Percentiles rank a stretch among this genome's conserved stretches.
Conservation (phyloP, 2,329 filamentous ascomycete species). For the Sporothrix globosa region DNA sequence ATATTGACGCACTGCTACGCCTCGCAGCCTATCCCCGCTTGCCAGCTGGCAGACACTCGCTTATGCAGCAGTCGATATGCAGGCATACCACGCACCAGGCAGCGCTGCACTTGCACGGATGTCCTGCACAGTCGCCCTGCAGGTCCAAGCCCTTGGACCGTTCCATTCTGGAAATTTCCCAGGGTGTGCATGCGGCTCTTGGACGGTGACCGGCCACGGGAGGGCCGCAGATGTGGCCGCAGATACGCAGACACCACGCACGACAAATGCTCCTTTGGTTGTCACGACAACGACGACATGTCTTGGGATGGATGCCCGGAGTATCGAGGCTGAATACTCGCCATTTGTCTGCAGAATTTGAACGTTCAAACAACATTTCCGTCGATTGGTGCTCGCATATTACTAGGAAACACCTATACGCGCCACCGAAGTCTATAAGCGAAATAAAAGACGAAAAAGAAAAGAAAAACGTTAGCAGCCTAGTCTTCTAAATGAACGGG, state of each 20-base stretch:
- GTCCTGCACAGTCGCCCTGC: background rate
- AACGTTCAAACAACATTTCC: background rate
- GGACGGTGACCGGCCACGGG: background rate
- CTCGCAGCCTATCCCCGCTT: constrained; percentile 26
- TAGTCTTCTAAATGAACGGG: background rate
- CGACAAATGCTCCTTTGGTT: constrained; percentile 13
- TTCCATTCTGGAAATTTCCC: background rate
- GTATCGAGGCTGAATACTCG: background rate
- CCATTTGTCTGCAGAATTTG: background rate
- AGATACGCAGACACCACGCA: constrained; percentile 9
- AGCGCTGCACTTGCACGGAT: constrained; percentile 13
- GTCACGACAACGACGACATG: constrained; percentile 30
- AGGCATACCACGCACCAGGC: background rate
- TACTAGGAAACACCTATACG: no score
- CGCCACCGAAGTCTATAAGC: no score
- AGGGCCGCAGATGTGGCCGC: constrained; percentile 33
- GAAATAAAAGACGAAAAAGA: no score
- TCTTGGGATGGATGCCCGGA: background rate
- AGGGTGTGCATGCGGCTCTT: constrained; percentile 13
- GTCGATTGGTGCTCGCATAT: background rate
- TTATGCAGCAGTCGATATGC: constrained; percentile 20
- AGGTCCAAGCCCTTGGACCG: background rate
- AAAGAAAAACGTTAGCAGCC: no score
- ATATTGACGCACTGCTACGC: background rate
- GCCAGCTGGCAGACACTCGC: constrained; percentile 30